Evolutionary conservation across 2,329 filamentous ascomycete genomes (phyloP), one percentile per base, ranked within the genome.

Genomic region (Fusarium torreyae): DNA sequence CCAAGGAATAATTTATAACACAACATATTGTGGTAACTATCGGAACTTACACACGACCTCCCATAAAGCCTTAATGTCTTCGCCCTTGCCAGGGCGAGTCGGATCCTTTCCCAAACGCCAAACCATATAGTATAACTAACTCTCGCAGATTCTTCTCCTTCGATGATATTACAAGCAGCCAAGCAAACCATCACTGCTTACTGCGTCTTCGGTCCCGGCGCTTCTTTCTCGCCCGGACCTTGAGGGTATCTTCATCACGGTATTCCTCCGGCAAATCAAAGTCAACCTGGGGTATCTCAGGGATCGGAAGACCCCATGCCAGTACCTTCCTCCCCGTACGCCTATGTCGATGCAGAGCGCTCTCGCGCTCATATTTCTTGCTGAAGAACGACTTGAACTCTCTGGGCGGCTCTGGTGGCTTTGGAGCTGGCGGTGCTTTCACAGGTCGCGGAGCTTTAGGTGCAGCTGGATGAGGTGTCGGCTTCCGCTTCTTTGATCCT

Each of bases 351-450:
- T 89, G 91, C n/a, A 97, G 80, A 11, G 94, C 94, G 8, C 90
- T 88, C 22, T 94, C 92, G 26, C 95, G 91, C 64, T 95, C 86
- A 75, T 97, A 90, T 24, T 87, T 89, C 80, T 96, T 94, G 18
- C 86, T 79, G 77, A 94, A 98, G 81, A 98, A 98, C 0, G 93
- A 97, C n/a, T 84, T 91, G 76, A 98, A 94, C 38, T 92, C 91
- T 60, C 85, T 87, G 3, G 79, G 79, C 13, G 82, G 81, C 28
- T 79, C 75, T 18, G 80, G 79, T 36, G 81, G 76, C 34, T 77
- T 76, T 11, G 77, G 69, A 38, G 69, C 56, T 49, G 71, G 62
- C 46, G 72, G 56, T 36, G 70, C 57, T 69, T 77, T 68, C 76
- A 66, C 44, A 40, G 75, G 55, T 31, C 73, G 52, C 13, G 58